These are phyloP conservation scores for Vanderwaltozyma verrucispora DNA, from an alignment of 805 yeast genomes.

Conservation along the genomic window DNA sequence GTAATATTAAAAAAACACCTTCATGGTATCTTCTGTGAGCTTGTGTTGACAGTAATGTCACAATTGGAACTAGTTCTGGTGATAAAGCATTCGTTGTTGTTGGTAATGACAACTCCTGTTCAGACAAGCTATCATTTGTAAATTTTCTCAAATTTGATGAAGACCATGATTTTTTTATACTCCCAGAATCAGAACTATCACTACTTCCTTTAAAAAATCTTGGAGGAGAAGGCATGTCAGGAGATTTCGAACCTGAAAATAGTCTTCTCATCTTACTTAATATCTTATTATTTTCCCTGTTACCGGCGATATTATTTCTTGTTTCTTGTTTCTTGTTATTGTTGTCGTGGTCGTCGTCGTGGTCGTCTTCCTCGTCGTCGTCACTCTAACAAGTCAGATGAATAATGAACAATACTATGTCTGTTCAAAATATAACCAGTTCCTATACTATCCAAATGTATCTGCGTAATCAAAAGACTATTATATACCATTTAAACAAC, in stretches of 20 bases:
- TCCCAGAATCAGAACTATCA: background rate
- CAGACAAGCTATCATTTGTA: slow-evolving; percentile 5
- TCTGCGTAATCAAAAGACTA: too few relatives aligned
- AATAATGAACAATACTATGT: too few relatives aligned
- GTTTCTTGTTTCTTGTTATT: too few relatives aligned
- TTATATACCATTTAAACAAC: too few relatives aligned
- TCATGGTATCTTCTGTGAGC: slow-evolving; percentile 65
- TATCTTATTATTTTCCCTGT: background rate
- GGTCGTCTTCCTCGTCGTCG: too few relatives aligned
- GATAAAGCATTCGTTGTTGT: slow-evolving; percentile 15
- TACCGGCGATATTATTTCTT: too few relatives aligned
- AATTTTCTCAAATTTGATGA: slow-evolving; percentile 15
- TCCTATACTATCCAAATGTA: too few relatives aligned
- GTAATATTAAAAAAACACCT: slow-evolving; percentile 63
- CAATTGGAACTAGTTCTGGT: slow-evolving; percentile 51
- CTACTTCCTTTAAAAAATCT: slow-evolving; percentile 12
- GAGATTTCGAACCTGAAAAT: slow-evolving; percentile 20
- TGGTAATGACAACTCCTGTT: slow-evolving; percentile 6
- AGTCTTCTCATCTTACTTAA: slow-evolving; percentile 16
- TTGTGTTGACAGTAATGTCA: slow-evolving; percentile 64
- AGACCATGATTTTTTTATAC: slow-evolving; percentile 11
- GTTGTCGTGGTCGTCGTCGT: too few relatives aligned
- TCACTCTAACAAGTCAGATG: too few relatives aligned
- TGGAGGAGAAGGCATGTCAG: slow-evolving; percentile 21
- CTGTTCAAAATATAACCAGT: too few relatives aligned